Evolutionary conservation across 2,329 filamentous ascomycete genomes (phyloP), one percentile per base, ranked within the genome.

Genomic region (Ceratocystis destructans): DNA sequence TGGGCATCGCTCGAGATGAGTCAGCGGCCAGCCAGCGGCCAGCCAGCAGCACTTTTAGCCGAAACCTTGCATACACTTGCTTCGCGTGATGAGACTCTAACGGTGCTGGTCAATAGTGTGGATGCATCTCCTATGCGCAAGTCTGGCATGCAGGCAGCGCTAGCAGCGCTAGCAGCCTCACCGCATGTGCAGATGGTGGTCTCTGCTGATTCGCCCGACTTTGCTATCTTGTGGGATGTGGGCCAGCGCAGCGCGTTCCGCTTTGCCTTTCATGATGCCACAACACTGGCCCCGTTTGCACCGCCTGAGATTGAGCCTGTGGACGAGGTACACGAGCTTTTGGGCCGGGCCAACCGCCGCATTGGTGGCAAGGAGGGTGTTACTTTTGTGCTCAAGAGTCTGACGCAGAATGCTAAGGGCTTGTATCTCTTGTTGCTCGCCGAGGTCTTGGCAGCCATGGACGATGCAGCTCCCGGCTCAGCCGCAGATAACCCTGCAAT

Each of bases 241-340:
- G 87, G 86, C 65, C 80, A 92, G n/a, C 87, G 89, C 61, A 87
- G 90, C 17, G 84, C 88, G 33, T 90, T 92, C 76, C 88, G 89
- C 74, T 92, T 96, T 71, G 79, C 90, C 33, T 96, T 95, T 76
- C 94, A 99, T 77, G 92, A 99, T 77, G 88, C 88, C 72, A 97
- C 94, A 0, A 97, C 94, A 0, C 96, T 96, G 73, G 80, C 83
- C 0, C 82, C 89, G 0, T 90, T 89, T 71, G 64, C 64, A 25
- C 61, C 64, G 20, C 64, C 67, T 5, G 91, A 96, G 74, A 77
- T 90, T 6, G 90, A 96, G 72, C 85, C 89, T 1, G 90, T 97
- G 2, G 91, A 97, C 73, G 89, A 91, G 69, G 91, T 97, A 15
- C 89, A 96, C 74, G 87, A 89, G 71, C 81, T 96, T 0, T 82